Percentiles rank a stretch among this genome's conserved stretches.
These are phyloP conservation scores for Neonectria faginata DNA, from an alignment of 2,329 filamentous ascomycete species.

Conservation along the genomic window DNA sequence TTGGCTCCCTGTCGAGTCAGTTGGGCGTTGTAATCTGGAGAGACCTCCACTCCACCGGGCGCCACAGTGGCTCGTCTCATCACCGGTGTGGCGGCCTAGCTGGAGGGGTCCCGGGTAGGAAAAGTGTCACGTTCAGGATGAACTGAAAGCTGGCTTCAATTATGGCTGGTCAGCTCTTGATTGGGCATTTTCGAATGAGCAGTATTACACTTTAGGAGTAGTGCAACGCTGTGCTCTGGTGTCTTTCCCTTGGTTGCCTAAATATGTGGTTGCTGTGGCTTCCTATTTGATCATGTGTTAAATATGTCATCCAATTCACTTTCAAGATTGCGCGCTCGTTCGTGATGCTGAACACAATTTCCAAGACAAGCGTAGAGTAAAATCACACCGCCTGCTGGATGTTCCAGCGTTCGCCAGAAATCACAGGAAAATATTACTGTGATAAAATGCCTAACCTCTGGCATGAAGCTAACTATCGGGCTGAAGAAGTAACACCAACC, in stretches of 20 bases:
- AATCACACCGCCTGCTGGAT: too few relatives aligned
- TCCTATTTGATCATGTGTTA: too few relatives aligned
- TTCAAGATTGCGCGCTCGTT: too few relatives aligned
- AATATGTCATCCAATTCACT: too few relatives aligned
- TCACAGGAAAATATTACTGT: neutral
- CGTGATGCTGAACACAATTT: too few relatives aligned
- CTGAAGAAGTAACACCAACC: too few relatives aligned
- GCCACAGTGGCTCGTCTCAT: neutral
- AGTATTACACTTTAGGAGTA: neutral
- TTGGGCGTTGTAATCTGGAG: neutral
- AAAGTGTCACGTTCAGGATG: neutral
- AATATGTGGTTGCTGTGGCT: too few relatives aligned
- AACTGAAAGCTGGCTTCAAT: neutral
- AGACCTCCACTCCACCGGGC: neutral
- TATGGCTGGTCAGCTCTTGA: neutral
- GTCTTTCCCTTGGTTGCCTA: too few relatives aligned
- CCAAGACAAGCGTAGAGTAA: too few relatives aligned
- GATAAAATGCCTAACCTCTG: neutral
- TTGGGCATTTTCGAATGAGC: too few relatives aligned
- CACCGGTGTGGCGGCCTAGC: neutral
- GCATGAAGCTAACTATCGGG: too few relatives aligned
- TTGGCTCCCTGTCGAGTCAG: neutral
- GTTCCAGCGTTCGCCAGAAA: neutral
- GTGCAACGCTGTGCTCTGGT: neutral
- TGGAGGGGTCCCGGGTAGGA: neutral